phyloP scores from a whole-genome alignment of 2,329 filamentous ascomycete species.

The Nemania serpens region DNA sequence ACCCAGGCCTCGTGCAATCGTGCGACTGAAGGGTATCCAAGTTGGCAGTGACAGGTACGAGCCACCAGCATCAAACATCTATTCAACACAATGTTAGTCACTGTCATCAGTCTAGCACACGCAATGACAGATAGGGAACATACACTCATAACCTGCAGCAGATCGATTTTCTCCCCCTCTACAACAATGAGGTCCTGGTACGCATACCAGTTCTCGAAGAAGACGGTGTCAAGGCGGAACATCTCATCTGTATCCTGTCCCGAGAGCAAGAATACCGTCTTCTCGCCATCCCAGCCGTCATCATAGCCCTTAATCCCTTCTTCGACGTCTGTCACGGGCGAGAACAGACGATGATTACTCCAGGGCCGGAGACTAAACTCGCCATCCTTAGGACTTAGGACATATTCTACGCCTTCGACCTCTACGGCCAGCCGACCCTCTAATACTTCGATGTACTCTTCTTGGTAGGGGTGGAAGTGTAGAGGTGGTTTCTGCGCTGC shows the following conservation, averaged over 20 bases:
- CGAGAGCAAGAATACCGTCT: conserved; percentile 35
- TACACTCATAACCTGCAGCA: conserved; percentile 39
- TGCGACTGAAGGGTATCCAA: conserved; percentile 45
- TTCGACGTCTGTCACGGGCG: conserved; percentile 26
- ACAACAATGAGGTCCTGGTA: conserved; percentile 42
- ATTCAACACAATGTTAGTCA: not conserved
- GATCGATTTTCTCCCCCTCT: conserved; percentile 32
- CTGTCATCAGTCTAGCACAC: not conserved
- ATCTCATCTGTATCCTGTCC: conserved; percentile 34
- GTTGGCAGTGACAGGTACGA: conserved; percentile 44
- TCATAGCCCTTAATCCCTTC: conserved; percentile 7
- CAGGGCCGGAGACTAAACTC: conserved; percentile 33
- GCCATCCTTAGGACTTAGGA: conserved; percentile 32
- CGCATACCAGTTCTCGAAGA: conserved; percentile 45
- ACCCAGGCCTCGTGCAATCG: conserved; percentile 35
- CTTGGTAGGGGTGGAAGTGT: conserved; percentile 43
- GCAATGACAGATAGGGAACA: conserved; percentile 6
- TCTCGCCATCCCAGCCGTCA: conserved; percentile 28
- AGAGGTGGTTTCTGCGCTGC: conserved; percentile 39
- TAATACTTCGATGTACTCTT: conserved; percentile 41
- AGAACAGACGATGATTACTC: conserved; percentile 37
- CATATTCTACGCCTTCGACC: conserved; percentile 35
- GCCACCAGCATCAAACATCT: conserved; percentile 48
- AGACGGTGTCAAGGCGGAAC: conserved; percentile 41
- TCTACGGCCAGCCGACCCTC: conserved; percentile 39